Conservation (phyloP, 768 basidiomycete genomes). For the Panaeolus papilionaceus region DNA sequence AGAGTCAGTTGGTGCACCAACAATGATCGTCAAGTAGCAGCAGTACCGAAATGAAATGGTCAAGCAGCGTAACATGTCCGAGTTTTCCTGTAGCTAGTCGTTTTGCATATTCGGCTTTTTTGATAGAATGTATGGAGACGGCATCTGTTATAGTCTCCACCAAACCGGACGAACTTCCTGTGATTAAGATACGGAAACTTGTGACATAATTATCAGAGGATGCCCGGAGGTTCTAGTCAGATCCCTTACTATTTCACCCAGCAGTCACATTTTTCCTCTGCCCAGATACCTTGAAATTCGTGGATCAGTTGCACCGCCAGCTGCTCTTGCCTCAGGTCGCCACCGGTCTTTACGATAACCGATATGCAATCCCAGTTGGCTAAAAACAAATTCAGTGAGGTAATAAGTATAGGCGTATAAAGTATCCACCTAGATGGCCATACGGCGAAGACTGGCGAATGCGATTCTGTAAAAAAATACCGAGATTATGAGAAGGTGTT, state of each 20-base stretch:
- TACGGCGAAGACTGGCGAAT: conserved; percentile 95
- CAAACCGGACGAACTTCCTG: conserved; percentile 89
- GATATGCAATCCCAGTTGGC: conserved; percentile 91
- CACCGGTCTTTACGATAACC: conserved; percentile 98
- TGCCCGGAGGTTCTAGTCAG: not conserved
- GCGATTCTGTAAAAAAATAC: conserved; percentile 59
- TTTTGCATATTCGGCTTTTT: conserved; percentile 97
- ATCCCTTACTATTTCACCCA: conserved; percentile 88
- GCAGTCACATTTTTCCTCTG: conserved; percentile 89
- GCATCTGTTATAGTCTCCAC: conserved; percentile 99
- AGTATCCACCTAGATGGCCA: conserved; percentile 80
- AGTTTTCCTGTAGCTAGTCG: conserved; percentile 80
- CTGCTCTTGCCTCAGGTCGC: conserved; percentile 96
- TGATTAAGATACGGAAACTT: conserved; percentile 96
- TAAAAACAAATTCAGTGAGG: conserved; percentile 30
- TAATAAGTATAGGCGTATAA: conserved; percentile 15
- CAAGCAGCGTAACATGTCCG: conserved; percentile 87
- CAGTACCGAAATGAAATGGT: conserved; percentile 89
- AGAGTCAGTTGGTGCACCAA: not conserved
- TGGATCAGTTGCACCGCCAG: conserved; percentile 94
- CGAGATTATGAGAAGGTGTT: not conserved
- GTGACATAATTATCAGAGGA: not conserved
- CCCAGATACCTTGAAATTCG: conserved; percentile 94
- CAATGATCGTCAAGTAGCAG: not conserved
- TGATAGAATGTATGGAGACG: conserved; percentile 98